A percentile compares a stretch with the other conserved stretches of the same genome.
These are phyloP conservation scores for Amniculicola lignicola DNA, from an alignment of 495 filamentous ascomycete genomes.

Conservation along the genomic window DNA sequence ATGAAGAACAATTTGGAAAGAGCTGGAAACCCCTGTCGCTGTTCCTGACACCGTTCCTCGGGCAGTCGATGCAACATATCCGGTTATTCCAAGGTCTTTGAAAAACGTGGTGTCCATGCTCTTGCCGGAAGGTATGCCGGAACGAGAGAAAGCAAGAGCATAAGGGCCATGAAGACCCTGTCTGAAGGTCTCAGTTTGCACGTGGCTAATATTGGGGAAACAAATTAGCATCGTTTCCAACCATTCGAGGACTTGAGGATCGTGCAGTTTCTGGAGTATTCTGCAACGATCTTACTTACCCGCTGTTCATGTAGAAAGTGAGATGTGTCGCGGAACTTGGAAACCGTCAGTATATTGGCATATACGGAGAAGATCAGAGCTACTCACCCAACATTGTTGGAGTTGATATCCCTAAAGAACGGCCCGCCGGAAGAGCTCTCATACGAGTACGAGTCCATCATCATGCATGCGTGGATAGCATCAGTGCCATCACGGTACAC, in stretches of 20 bases:
- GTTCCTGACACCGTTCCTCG: conserved; percentile 61
- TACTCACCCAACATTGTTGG: conserved; percentile 59
- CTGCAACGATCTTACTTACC: no score
- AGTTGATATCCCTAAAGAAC: conserved; percentile 62
- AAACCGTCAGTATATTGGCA: no score
- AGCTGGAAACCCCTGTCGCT: conserved; percentile 47
- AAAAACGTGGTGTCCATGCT: conserved; percentile 60
- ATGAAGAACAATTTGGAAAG: conserved; percentile 57
- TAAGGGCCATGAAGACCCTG: conserved; percentile 68
- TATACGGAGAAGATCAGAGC: no score
- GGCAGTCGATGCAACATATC: conserved; percentile 52
- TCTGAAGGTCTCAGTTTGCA: conserved; percentile 60
- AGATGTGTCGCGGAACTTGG: conserved; percentile 57
- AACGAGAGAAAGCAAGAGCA: conserved; percentile 58
- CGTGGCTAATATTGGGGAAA: no score
- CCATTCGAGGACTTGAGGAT: no score
- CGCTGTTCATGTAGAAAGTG: conserved; percentile 69
- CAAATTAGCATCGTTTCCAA: no score
- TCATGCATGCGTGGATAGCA: conserved; percentile 49
- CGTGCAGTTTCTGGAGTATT: no score
- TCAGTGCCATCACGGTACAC: conserved; percentile 48
- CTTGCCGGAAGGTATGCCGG: conserved; percentile 50
- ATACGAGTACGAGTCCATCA: conserved; percentile 45
- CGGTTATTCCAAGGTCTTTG: conserved; percentile 53
- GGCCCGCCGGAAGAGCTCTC: conserved; percentile 56